phyloP scores from a whole-genome alignment of 2,329 filamentous ascomycete genomes.

The Pyricularia sp. region DNA sequence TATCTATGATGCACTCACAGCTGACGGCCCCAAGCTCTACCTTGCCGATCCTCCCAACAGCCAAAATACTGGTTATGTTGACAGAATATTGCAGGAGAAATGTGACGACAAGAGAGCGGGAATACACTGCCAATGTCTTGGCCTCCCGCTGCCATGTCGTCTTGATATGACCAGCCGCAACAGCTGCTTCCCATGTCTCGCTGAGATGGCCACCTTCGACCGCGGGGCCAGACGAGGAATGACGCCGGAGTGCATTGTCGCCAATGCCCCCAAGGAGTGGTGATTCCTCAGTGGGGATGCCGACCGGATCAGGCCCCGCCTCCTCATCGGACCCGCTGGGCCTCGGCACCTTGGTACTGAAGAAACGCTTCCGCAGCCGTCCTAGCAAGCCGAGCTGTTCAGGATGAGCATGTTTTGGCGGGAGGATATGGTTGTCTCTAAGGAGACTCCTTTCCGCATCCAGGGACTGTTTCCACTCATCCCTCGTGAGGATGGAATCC shows the following conservation, averaged over 20 bases:
- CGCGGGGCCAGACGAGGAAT: neutral
- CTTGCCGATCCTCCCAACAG: constrained; percentile 62
- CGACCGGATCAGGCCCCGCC: constrained; percentile 12
- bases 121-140: constrained; percentile 64
- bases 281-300: constrained; percentile 25
- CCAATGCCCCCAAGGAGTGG: constrained; percentile 23
- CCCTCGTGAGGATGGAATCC: constrained; percentile 35
- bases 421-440: constrained; percentile 51
- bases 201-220: constrained; percentile 45
- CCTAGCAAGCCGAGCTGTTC: constrained; percentile 19
- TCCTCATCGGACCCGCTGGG: constrained; percentile 27
- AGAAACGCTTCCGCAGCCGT: constrained; percentile 29
- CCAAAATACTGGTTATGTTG: constrained; percentile 70
- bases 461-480: constrained; percentile 43
- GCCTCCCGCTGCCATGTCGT: constrained; percentile 87
- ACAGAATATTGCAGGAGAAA: constrained; percentile 74
- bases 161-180: constrained; percentile 65
- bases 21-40: constrained; percentile 55
- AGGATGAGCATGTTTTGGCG: constrained; percentile 38
- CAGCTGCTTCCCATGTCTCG: constrained; percentile 74
- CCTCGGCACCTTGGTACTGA: constrained; percentile 41
- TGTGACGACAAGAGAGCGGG: constrained; percentile 56
- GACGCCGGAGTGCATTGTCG: constrained; percentile 15
- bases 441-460: constrained; percentile 48
- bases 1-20: constrained; percentile 16